Evolutionary conservation across 1,284 basidiomycete species (phyloP), one percentile per base, ranked within the genome.

Genomic region (Microbotryum intermedium): DNA sequence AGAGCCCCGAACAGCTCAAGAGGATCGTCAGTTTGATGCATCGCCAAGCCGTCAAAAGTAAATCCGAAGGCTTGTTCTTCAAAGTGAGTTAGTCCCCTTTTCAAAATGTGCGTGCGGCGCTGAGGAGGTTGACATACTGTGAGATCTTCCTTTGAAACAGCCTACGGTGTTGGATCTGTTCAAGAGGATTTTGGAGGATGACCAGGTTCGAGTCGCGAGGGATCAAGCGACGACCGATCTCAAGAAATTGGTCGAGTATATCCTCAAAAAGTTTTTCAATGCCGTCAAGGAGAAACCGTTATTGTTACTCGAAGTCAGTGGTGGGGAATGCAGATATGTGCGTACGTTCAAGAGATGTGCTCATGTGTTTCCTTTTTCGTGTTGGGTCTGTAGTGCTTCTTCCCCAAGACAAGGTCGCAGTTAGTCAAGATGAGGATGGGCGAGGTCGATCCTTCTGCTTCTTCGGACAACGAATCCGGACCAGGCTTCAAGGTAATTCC

Each of bases 261-360:
- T 95, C 57, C 79, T 94, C 57, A 84, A 88, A 48, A 84, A 87
- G 72, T 95, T 94, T 79, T 95, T 97, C 82, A 95, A 93, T 73
- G 82, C 83, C 6, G 79, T 90, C 47, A 80, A 83, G 57, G 82
- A 88, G 62, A 85, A 93, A 64, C 80, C 88, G 0, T 87, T 94
- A 76, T 77, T 94, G 46, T 81, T 90, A 59, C 80, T 95, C 57
- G 90, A 95, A 79, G 87, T 84, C 59, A 16, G 53, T 39, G 3
- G n/a, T 6, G 34, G n/a, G n/a, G 34, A 16, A 39, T 39, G 34
- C n/a, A n/a, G n/a, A n/a, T n/a, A n/a, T n/a, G n/a, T n/a, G n/a
- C n/a, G n/a, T n/a, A n/a, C n/a, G n/a, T n/a, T n/a, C n/a, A n/a
- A n/a, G n/a, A n/a, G n/a, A n/a, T 39, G 34, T 4, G 34, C 34